phyloP scores from a whole-genome alignment of 352 stramenopile species.

The Lagenidium sp. region DNA sequence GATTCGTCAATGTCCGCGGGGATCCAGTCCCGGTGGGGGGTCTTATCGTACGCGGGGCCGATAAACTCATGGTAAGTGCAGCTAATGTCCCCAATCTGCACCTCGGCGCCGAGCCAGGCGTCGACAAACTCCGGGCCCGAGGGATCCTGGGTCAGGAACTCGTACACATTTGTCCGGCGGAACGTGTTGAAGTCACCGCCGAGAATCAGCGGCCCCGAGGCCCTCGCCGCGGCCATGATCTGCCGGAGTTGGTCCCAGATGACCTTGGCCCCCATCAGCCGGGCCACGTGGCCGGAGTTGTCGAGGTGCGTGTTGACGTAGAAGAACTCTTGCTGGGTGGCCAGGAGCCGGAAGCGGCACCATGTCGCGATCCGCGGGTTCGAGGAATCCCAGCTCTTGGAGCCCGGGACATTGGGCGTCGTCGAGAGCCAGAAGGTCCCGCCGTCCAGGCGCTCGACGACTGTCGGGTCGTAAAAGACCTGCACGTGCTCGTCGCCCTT shows the following conservation, averaged over 20 bases:
- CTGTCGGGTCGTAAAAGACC: slow-evolving; percentile 28
- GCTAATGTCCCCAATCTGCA: slow-evolving; percentile 66
- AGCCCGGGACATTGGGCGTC: slow-evolving; percentile 10
- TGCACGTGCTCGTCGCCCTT: slow-evolving; percentile 20
- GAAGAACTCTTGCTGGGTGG: slow-evolving; percentile 21
- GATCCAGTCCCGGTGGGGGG: slow-evolving; percentile 27
- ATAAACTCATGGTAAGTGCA: slow-evolving; percentile 86
- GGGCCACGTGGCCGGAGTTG: slow-evolving; percentile 13
- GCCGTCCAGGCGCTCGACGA: slow-evolving; percentile 19
- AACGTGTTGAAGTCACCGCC: slow-evolving; percentile 86
- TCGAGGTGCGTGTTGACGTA: slow-evolving; percentile 29
- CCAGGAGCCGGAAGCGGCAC: slow-evolving; percentile 17
- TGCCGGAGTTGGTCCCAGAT: slow-evolving; percentile 21
- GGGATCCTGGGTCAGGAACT: slow-evolving; percentile 62
- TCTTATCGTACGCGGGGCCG: slow-evolving; percentile 36
- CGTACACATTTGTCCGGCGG: slow-evolving; percentile 70
- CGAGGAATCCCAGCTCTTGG: slow-evolving; percentile 16
- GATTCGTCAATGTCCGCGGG: slow-evolving; percentile 58
- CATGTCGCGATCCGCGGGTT: slow-evolving; percentile 22
- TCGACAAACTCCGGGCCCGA: slow-evolving; percentile 55
- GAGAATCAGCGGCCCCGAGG: slow-evolving; percentile 41
- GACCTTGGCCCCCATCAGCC: slow-evolving; percentile 18
- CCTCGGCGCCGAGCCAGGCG: slow-evolving; percentile 57
- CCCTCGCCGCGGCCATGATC: slow-evolving; percentile 1
- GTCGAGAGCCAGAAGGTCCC: slow-evolving; percentile 29